Percentiles rank a stretch among this genome's conserved stretches.
Evolutionary conservation across 768 basidiomycete species (phyloP).

Genomic region (Mycena olivaceomarginata): DNA sequence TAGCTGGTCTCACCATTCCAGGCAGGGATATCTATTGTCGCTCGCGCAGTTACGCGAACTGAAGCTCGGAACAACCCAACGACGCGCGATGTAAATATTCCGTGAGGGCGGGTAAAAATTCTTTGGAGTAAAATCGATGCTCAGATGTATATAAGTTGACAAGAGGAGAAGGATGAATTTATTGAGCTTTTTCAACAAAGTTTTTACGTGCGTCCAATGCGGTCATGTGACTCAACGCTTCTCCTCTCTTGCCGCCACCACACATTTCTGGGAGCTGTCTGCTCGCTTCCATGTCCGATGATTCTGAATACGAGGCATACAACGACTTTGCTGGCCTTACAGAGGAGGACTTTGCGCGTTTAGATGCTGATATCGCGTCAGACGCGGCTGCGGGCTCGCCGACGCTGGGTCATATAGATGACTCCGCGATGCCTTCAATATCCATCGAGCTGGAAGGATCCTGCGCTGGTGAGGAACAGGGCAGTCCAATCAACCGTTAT

Average conservation of each 20-base stretch:
- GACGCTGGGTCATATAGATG: constrained; percentile 20
- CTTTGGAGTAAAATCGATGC: too few relatives aligned
- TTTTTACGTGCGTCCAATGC: neutral
- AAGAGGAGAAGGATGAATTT: too few relatives aligned
- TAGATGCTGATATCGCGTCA: constrained; percentile 60
- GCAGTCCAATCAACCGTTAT: constrained; percentile 65
- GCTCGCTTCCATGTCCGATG: constrained; percentile 43
- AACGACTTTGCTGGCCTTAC: constrained; percentile 75
- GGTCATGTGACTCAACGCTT: neutral
- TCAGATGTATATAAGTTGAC: too few relatives aligned
- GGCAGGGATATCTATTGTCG: too few relatives aligned
- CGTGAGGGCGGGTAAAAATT: too few relatives aligned
- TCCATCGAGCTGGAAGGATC: constrained; percentile 56
- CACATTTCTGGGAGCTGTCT: neutral
- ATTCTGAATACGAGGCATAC: constrained; percentile 66
- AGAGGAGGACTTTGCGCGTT: constrained; percentile 70
- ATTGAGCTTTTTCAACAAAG: too few relatives aligned
- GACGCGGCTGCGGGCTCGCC: constrained; percentile 28
- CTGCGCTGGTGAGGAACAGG: neutral
- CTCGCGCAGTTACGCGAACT: too few relatives aligned
- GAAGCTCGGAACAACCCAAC: too few relatives aligned
- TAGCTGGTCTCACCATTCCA: too few relatives aligned
- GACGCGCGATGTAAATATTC: too few relatives aligned
- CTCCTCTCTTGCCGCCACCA: neutral
- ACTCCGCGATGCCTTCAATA: constrained; percentile 55